These are phyloP conservation scores for Aspergillus sp. DNA, from an alignment of 2,329 filamentous ascomycete genomes.

Conservation along the genomic window DNA sequence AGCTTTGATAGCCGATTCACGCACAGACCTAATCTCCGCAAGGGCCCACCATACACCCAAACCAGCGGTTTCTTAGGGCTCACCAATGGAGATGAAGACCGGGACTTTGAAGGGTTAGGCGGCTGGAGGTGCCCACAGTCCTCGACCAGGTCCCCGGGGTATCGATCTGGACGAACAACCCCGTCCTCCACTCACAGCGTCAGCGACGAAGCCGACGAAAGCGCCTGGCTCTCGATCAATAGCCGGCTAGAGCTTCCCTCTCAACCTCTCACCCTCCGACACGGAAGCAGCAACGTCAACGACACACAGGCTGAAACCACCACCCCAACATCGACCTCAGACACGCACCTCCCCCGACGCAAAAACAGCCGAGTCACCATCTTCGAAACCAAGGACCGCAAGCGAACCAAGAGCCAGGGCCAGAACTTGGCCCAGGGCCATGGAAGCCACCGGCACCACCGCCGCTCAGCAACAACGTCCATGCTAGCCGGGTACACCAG, in stretches of 20 bases:
- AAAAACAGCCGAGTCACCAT: conserved; percentile 7
- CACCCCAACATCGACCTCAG: not conserved
- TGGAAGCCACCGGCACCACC: conserved; percentile 31
- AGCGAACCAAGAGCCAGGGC: conserved; percentile 3
- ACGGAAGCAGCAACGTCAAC: not conserved
- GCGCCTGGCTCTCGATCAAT: conserved; percentile 45
- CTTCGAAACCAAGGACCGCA: conserved; percentile 1
- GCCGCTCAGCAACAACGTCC: conserved; percentile 41
- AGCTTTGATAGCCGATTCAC: conserved; percentile 14
- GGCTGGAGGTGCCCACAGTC: conserved; percentile 41
- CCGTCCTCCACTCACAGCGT: conserved; percentile 31
- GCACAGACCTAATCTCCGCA: conserved; percentile 24
- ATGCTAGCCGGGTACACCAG: conserved; percentile 24
- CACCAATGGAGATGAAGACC: conserved; percentile 39
- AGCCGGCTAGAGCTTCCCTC: conserved; percentile 44
- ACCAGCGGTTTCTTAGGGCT: conserved; percentile 29
- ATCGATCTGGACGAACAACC: conserved; percentile 28
- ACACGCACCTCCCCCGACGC: conserved; percentile 16
- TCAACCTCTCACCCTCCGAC: conserved; percentile 29
- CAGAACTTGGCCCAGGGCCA: no score
- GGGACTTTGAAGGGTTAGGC: conserved; percentile 51
- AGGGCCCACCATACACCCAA: conserved; percentile 20
- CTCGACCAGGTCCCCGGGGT: conserved; percentile 26
- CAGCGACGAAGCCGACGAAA: conserved; percentile 38
- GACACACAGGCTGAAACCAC: not conserved